These are phyloP conservation scores for Solanum lignicaule DNA, from an alignment of 257 asterid species.

Conservation along the genomic window DNA sequence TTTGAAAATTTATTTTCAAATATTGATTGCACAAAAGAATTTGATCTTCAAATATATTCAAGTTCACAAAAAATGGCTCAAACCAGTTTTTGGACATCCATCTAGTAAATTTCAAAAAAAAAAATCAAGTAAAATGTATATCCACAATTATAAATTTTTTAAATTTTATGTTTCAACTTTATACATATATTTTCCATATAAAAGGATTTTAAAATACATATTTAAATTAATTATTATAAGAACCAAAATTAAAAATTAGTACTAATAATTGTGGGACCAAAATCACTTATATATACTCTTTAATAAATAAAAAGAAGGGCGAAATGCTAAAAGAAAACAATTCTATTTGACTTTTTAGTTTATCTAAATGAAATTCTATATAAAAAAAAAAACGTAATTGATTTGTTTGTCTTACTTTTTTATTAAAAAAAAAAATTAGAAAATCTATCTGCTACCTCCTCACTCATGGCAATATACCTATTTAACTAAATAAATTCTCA, in stretches of 20 bases:
- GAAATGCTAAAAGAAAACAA: no score
- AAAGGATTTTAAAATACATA: neutral
- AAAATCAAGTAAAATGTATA: no score
- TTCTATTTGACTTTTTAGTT: no score
- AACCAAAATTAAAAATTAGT: neutral
- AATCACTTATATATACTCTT: neutral
- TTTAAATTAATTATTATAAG: neutral
- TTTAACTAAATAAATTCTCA: neutral
- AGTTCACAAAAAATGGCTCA: neutral
- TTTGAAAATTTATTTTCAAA: neutral
- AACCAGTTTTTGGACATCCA: neutral
- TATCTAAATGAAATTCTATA: no score
- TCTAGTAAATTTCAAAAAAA: no score
- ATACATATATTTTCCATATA: neutral
- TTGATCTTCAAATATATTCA: no score
- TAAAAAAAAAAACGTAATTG: no score
- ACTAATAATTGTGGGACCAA: neutral
- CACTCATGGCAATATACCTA: neutral
- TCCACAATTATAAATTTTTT: neutral
- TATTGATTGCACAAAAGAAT: neutral
- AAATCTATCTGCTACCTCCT: neutral
- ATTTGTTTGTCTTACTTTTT: neutral
- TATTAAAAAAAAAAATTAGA: neutral
- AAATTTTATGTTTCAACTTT: neutral
- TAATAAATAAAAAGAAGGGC: neutral